Evolutionary conservation across 1,284 basidiomycete species (phyloP).

Genomic region (Peniophora sp.): DNA sequence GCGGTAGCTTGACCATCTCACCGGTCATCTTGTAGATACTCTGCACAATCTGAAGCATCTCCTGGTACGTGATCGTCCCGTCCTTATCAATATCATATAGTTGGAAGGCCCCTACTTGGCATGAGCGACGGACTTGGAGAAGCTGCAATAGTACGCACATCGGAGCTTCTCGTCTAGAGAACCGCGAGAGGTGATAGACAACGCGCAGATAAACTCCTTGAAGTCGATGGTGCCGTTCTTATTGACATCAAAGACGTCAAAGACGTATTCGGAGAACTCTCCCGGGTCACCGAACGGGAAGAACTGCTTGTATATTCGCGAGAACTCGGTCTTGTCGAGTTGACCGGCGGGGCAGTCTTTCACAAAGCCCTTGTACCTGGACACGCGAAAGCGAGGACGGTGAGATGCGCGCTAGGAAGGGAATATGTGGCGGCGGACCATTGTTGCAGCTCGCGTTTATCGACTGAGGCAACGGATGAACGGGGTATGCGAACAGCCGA

Average conservation of each 20-base stretch:
- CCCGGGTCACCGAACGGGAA: conserved; percentile 98
- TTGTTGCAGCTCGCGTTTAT: conserved; percentile 99
- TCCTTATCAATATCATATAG: conserved; percentile 99
- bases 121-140: conserved; percentile 8
- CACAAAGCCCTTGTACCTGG: conserved; percentile 97
- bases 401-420: conserved; percentile 5
- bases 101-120: conserved; percentile 89
- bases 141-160: conserved; percentile 51
- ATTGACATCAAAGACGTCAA: conserved; percentile 96
- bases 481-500: conserved; percentile 4
- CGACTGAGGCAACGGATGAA: conserved; percentile 53
- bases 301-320: conserved; percentile 99
- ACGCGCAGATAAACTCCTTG: conserved; percentile 98
- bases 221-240: conserved; percentile 96
- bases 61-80: conserved; percentile 93
- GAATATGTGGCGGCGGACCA: conserved; percentile 47
- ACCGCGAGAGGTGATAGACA: conserved; percentile 91
- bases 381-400: conserved; percentile 9
- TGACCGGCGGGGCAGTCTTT: conserved; percentile 98
- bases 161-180: conserved; percentile 97
- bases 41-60: conserved; percentile 96
- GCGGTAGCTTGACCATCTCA: conserved; percentile 96
- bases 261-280: conserved; percentile 98
- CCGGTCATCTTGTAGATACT: conserved; percentile 99
- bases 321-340: conserved; percentile 94